These are phyloP conservation scores for Trebouxia sp. DNA, from an alignment of 139 green algal species.

Conservation along the genomic window DNA sequence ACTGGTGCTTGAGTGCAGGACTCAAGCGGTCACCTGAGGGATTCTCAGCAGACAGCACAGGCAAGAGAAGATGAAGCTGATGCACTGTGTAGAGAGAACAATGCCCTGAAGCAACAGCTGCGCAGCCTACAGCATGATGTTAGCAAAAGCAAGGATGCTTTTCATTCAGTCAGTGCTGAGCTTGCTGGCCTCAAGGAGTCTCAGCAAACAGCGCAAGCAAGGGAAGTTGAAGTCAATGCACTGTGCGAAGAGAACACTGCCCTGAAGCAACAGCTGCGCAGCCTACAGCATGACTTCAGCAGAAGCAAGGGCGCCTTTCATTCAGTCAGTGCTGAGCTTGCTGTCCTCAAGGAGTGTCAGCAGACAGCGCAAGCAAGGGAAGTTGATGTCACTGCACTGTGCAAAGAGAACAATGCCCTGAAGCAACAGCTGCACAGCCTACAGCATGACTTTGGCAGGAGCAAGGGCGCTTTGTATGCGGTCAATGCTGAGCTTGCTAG, in stretches of 20 bases:
- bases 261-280: slow-evolving; percentile 11
- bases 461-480: not conserved
- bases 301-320: slow-evolving; percentile 12
- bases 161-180: slow-evolving; percentile 8
- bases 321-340: slow-evolving; percentile 8
- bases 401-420: not conserved
- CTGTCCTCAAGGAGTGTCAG: not conserved
- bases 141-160: not conserved
- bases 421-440: slow-evolving; percentile 12
- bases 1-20: too few relatives aligned
- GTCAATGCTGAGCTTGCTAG: slow-evolving; percentile 10
- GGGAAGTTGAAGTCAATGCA: slow-evolving; percentile 1
- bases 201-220: not conserved
- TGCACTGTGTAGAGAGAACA: not conserved
- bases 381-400: not conserved
- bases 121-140: not conserved
- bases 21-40: too few relatives aligned
- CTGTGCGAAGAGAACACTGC: slow-evolving; percentile 1
- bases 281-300: slow-evolving; percentile 4
- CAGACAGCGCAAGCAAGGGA: not conserved
- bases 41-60: not conserved
- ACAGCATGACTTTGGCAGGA: slow-evolving; percentile 12
- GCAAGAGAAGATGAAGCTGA: slow-evolving; percentile 13
- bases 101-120: slow-evolving; percentile 12
- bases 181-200: not conserved